These are phyloP conservation scores for Nevesoporus exiguus DNA, from an alignment of 768 basidiomycete species.

Conservation along the genomic window DNA sequence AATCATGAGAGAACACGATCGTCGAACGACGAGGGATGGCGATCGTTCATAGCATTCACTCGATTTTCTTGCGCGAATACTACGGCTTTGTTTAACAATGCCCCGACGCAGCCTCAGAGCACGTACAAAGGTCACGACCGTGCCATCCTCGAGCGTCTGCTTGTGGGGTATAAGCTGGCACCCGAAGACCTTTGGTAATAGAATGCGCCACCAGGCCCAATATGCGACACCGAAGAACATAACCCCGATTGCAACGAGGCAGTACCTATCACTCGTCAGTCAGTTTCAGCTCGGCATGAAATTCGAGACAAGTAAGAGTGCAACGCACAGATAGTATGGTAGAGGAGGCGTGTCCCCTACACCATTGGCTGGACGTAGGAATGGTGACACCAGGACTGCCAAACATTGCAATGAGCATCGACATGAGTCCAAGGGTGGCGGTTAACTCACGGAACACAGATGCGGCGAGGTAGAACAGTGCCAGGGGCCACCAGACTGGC, in stretches of 20 bases:
- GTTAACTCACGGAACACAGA: not conserved
- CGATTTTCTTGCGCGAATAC: not conserved
- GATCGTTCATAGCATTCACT: too few relatives aligned
- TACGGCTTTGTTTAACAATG: not conserved
- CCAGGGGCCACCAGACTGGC: not conserved
- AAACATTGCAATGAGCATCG: not conserved
- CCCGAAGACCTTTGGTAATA: slow-evolving; percentile 47
- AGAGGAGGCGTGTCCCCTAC: slow-evolving; percentile 59
- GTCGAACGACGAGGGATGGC: not conserved
- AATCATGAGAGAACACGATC: too few relatives aligned
- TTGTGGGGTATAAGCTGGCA: slow-evolving; percentile 49
- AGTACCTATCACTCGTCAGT: slow-evolving; percentile 38
- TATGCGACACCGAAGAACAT: slow-evolving; percentile 39
- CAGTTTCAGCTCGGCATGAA: slow-evolving; percentile 20
- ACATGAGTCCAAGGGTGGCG: not conserved
- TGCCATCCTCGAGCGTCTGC: slow-evolving; percentile 48
- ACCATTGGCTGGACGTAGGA: slow-evolving; percentile 49
- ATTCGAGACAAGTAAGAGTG: slow-evolving; percentile 32
- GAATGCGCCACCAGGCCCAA: slow-evolving; percentile 51
- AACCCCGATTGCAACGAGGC: slow-evolving; percentile 50
- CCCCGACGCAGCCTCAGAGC: too few relatives aligned
- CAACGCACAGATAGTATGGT: slow-evolving; percentile 51
- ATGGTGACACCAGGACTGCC: slow-evolving; percentile 52
- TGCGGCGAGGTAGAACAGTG: not conserved
- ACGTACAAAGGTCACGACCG: slow-evolving; percentile 52